Evolutionary conservation across 768 basidiomycete genomes (phyloP).

Genomic region (Suillus fuscotomentosus): DNA sequence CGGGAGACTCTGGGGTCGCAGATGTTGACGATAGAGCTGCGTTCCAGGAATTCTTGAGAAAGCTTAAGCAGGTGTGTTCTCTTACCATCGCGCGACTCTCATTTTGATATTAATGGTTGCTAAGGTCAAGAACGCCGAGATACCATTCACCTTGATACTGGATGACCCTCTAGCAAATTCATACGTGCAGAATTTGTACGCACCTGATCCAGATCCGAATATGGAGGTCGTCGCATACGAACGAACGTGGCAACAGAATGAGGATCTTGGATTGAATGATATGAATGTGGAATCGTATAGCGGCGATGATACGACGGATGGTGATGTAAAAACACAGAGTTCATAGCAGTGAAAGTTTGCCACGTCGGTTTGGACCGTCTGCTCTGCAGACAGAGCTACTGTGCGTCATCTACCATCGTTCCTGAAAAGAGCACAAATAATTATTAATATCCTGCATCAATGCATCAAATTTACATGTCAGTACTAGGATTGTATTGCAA

Average conservation of each 20-base stretch:
- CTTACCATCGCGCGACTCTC: background rate
- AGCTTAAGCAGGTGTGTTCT: slow-evolving; percentile 65
- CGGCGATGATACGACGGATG: slow-evolving; percentile 12
- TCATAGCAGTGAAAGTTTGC: slow-evolving; percentile 3
- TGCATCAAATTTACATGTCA: background rate
- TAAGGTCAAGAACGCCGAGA: slow-evolving; percentile 74
- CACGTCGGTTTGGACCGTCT: background rate
- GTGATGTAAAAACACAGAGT: background rate
- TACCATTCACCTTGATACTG: slow-evolving; percentile 87
- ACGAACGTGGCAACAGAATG: slow-evolving; percentile 87
- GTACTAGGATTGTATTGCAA: background rate
- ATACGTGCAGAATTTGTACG: slow-evolving; percentile 93
- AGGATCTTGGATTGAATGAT: slow-evolving; percentile 90
- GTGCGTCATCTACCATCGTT: background rate
- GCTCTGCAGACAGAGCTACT: background rate
- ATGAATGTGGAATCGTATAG: slow-evolving; percentile 63
- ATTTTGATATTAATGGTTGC: slow-evolving; percentile 3
- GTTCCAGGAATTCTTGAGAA: slow-evolving; percentile 76
- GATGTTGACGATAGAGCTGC: slow-evolving; percentile 44
- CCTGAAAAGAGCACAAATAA: background rate
- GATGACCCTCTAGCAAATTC: slow-evolving; percentile 97
- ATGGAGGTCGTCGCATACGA: slow-evolving; percentile 85
- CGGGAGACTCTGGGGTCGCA: slow-evolving; percentile 57
- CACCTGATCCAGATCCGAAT: slow-evolving; percentile 95
- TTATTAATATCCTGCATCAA: background rate